A percentile compares a stretch with the other conserved stretches of the same genome.
These are phyloP conservation scores for Dioszegia hungarica DNA, from an alignment of 768 basidiomycete species.

Conservation along the genomic window DNA sequence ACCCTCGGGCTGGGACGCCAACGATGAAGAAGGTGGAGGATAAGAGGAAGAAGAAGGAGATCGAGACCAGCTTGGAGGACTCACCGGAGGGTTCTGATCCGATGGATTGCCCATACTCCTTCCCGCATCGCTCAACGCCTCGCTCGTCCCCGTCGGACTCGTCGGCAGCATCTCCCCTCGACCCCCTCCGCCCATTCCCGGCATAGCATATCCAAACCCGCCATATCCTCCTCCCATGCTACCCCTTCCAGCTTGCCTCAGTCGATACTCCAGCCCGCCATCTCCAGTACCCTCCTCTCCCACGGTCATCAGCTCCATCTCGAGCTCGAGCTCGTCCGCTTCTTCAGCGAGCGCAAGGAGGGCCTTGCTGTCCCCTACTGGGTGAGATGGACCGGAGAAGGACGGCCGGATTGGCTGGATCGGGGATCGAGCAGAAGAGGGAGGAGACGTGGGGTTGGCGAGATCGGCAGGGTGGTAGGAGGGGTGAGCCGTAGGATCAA, in stretches of 20 bases:
- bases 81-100: conserved; percentile 90
- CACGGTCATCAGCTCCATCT: conserved; percentile 14
- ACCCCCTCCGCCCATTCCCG: not conserved
- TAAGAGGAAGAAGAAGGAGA: not conserved
- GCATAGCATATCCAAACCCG: not conserved
- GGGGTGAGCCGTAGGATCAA: too few relatives aligned
- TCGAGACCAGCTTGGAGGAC: conserved; percentile 30
- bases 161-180: conserved; percentile 11
- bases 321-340: conserved; percentile 43
- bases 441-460: not conserved
- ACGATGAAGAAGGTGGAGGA: not conserved
- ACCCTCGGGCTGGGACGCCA: too few relatives aligned
- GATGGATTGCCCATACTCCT: conserved; percentile 49
- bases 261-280: not conserved
- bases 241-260: too few relatives aligned
- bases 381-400: not conserved
- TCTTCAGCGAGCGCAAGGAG: conserved; percentile 46
- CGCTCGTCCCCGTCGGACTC: conserved; percentile 35
- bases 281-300: not conserved
- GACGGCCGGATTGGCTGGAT: not conserved
- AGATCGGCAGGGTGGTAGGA: too few relatives aligned
- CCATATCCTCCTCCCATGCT: too few relatives aligned
- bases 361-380: conserved; percentile 35
- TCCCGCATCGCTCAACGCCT: conserved; percentile 25
- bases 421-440: not conserved